Evolutionary conservation across 176 grass and related monocot genomes (phyloP).

Genomic region (Thinopyrum elongatum): DNA sequence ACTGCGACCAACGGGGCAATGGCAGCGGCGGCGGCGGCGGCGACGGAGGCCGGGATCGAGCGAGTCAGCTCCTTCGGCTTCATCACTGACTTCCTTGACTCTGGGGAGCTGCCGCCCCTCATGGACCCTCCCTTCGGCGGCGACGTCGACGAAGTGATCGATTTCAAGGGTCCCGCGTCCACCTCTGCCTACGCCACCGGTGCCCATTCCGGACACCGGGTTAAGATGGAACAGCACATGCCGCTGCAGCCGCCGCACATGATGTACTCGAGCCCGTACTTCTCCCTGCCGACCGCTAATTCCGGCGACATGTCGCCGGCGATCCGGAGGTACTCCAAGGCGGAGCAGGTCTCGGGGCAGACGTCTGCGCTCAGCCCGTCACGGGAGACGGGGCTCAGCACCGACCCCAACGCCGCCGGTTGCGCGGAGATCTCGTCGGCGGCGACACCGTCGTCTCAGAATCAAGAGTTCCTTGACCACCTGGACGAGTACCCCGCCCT

Average conservation of each 20-base stretch:
- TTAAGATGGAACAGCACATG: constrained; percentile 40
- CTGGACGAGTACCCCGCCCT: constrained; percentile 40
- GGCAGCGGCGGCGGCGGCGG: constrained; percentile 1
- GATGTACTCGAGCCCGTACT: constrained; percentile 39
- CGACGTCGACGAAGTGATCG: constrained; percentile 17
- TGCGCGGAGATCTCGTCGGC: constrained; percentile 82
- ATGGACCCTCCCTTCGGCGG: constrained; percentile 40
- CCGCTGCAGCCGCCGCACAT: constrained; percentile 21
- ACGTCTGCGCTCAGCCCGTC: constrained; percentile 56
- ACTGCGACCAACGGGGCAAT: constrained; percentile 32
- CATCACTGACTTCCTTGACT: constrained; percentile 51
- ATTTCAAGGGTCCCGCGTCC: constrained; percentile 38
- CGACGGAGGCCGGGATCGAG: constrained; percentile 33
- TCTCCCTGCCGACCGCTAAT: constrained; percentile 34
- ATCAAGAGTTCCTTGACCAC: constrained; percentile 27
- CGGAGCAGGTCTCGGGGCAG: constrained; percentile 58
- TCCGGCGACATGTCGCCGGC: constrained; percentile 35
- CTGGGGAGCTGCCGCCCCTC: constrained; percentile 58
- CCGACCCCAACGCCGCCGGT: constrained; percentile 23
- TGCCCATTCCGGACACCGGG: background rate
- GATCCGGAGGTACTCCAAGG: constrained; percentile 78
- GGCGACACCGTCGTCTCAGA: constrained; percentile 32
- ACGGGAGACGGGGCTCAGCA: constrained; percentile 69
- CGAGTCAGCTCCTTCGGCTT: constrained; percentile 39
- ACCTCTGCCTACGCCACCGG: constrained; percentile 18